Base-by-base conservation (phyloP, 2,329 filamentous ascomycete species). In the Fusarium nematophilum region DNA sequence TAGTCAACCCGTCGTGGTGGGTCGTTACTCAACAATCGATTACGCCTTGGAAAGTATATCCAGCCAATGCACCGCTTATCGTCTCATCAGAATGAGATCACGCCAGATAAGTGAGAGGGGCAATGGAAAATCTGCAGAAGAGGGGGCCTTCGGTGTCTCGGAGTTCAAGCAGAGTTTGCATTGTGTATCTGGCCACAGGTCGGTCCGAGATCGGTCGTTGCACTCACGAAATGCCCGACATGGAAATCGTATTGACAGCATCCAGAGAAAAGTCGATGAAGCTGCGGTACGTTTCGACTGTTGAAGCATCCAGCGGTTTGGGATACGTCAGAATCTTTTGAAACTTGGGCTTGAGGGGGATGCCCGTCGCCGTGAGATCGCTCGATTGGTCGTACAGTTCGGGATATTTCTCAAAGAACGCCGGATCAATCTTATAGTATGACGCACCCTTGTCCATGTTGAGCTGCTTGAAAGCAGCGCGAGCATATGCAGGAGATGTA, bases 351-450 rank as follows among this genome's bases (percentile, higher is more conserved):
- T 68, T 71, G 9, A 73, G 54, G 4, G 71, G 71, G 2, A 73
- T 70, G 3, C 71, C 71, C 9, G 40, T 55, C 2, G 71, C 71
- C 2, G 64, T 69, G 15, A 73, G 42, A 30, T 69, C 62, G 23
- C 57, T 66, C 6, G 59, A 50, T 6, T 57, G 59, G 44, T 73
- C 68, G 46, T 65, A 72, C 2, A 73, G 65, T 26, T 73, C 71
- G 1, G 71, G 71, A 31, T 73, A 73, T 14, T 72, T 73, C 10
- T 53, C 67, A 33, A 66, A 73, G 43, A 73, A 73, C 3, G 62
- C 69, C 7, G 71, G 71, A 44, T 73, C 71, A 9, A 73, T 73
- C 38, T 73, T 73, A 59, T 73, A 73, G 14, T 70, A 70, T 5
- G 64, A 65, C 1, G 70, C 71, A 10, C 71, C 71, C 5, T 62